Percentiles rank a stretch among this genome's conserved stretches.
These are phyloP conservation scores for Nigrograna mackinnonii DNA, from an alignment of 2,329 filamentous ascomycete genomes.

Conservation along the genomic window DNA sequence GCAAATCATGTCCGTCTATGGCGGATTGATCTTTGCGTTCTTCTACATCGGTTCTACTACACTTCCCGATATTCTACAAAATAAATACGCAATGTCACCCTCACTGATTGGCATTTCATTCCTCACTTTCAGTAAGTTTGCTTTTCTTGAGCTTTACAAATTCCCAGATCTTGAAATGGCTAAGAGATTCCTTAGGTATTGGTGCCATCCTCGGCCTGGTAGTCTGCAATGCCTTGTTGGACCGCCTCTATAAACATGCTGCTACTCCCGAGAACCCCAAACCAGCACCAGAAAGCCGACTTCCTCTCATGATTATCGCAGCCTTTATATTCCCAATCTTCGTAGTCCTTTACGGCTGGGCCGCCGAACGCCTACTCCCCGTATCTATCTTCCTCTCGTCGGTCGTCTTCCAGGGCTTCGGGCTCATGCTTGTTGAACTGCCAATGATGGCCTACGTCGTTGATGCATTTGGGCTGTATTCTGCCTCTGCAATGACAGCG, in stretches of 20 bases:
- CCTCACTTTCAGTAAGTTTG: slow-evolving; percentile 55
- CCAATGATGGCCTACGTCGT: slow-evolving; percentile 61
- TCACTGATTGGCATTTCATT: slow-evolving; percentile 58
- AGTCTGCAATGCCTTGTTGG: slow-evolving; percentile 56
- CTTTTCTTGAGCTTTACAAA: no score
- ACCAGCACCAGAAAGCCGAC: slow-evolving; percentile 57
- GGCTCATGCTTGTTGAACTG: slow-evolving; percentile 52
- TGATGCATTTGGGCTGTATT: slow-evolving; percentile 60
- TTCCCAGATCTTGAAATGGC: no score
- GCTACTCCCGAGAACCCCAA: slow-evolving; percentile 46
- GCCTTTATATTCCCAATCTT: slow-evolving; percentile 51
- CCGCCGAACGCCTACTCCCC: slow-evolving; percentile 48
- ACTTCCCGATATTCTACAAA: slow-evolving; percentile 46
- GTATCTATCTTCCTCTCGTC: slow-evolving; percentile 49
- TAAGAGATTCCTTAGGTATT: slow-evolving; percentile 37
- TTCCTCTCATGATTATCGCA: slow-evolving; percentile 57
- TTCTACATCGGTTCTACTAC: slow-evolving; percentile 53
- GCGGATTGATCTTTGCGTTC: slow-evolving; percentile 46
- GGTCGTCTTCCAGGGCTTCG: slow-evolving; percentile 51
- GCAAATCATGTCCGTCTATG: slow-evolving; percentile 53
- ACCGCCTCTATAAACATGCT: slow-evolving; percentile 51
- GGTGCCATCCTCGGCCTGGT: slow-evolving; percentile 54
- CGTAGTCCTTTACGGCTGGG: slow-evolving; percentile 57
- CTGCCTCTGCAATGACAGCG: slow-evolving; percentile 61
- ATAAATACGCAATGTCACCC: slow-evolving; percentile 50